Base-by-base conservation (phyloP, 1,139 yeast genomes). In the Pichia sp. region DNA sequence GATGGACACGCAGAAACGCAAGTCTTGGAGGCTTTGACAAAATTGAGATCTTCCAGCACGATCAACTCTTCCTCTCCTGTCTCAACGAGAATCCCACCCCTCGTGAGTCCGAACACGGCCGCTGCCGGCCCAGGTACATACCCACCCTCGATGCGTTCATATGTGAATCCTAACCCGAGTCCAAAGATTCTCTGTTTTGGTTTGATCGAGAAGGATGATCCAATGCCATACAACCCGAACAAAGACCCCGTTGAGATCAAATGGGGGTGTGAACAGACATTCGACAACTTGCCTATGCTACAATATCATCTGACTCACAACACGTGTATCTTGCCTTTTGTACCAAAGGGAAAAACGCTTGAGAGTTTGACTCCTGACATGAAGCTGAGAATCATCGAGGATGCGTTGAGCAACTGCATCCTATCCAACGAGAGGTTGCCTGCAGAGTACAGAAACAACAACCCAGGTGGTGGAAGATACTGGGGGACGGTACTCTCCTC, bases 1-100 rank as follows among this genome's bases (percentile, higher is more conserved):
- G 38, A 40, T 20, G 38, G 19, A 18, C 33, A 33, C 14, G 44
- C 49, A 2, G 52, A 44, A 20, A 38, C 47, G 11, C 50, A 49
- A 20, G 52, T 44, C 4, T 27, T 49, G n/a, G 50, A 49, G 30
- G 52, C 52, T 3, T 22, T 49, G 14, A 46, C 52, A 3, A 39
- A 32, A 10, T 32, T 49, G 17, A 30, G 50, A 15, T 46, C 52
- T 20, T 45, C 51, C 3, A 40, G 42, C 28, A 24, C 22, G 40
- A 12, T 24, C 10, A 24, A 24, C 10, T 24, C 27, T 30, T 36
- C 15, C 14, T 31, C 40, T 10, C 28, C 37, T 12, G 21, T 20
- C 14, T 20, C 28, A 5, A 10, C 34, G 5, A 28, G 14, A 28
- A 28, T 8, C 14, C 14, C 34, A 8, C 34, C n/a, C n/a, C n/a